These are phyloP conservation scores for Phialophora verrucosa DNA, from an alignment of 2,329 filamentous ascomycete genomes.

Conservation along the genomic window DNA sequence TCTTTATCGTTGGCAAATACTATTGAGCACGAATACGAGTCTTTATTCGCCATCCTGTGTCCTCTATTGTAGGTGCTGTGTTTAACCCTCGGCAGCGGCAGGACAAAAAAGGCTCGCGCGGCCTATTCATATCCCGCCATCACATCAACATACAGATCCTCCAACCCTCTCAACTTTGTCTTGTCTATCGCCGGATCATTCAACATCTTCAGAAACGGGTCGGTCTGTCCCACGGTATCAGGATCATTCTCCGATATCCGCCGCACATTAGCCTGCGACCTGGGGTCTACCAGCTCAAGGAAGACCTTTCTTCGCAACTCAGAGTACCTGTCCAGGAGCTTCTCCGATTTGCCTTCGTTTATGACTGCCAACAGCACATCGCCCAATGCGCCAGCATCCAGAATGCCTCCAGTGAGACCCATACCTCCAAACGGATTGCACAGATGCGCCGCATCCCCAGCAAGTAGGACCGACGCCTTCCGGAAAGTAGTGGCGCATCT, in stretches of 20 bases:
- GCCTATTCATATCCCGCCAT: constrained; percentile 13
- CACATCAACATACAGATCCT: constrained; percentile 21
- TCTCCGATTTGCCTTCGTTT: constrained; percentile 43
- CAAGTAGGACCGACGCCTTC: constrained; percentile 22
- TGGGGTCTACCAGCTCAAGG: constrained; percentile 46
- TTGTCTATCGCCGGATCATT: constrained; percentile 23
- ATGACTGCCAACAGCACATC: constrained; percentile 56
- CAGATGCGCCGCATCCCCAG: constrained; percentile 26
- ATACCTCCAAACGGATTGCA: constrained; percentile 63
- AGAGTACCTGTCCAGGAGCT: constrained; percentile 52
- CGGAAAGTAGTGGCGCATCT: constrained; percentile 20
- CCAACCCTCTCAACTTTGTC: constrained; percentile 11
- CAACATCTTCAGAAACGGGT: constrained; percentile 45
- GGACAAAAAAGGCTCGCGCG: too few relatives aligned
- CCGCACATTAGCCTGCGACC: constrained; percentile 50
- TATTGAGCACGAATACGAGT: background rate
- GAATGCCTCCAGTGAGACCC: constrained; percentile 67
- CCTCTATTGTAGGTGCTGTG: background rate
- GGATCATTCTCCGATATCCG: constrained; percentile 45
- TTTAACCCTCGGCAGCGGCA: background rate
- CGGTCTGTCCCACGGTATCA: constrained; percentile 44
- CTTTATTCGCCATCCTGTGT: background rate
- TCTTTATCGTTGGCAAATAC: background rate
- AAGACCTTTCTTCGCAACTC: constrained; percentile 49
- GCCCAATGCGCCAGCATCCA: constrained; percentile 65